A percentile compares a stretch with the other conserved stretches of the same genome.
Conservation (phyloP, 2,329 filamentous ascomycete genomes). For the Xylaria arbuscula region DNA sequence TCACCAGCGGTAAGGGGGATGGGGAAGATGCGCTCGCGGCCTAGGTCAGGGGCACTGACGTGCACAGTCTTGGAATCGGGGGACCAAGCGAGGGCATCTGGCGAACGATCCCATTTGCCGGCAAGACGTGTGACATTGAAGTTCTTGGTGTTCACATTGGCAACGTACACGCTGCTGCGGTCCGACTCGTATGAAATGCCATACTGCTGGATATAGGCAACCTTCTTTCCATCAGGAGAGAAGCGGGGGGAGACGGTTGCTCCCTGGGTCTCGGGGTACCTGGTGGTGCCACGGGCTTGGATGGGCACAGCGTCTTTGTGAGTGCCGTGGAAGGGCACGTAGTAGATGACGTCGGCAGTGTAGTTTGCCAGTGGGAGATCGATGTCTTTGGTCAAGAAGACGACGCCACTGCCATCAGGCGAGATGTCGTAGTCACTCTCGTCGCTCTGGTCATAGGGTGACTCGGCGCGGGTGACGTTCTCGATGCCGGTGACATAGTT, state of each 20-base stretch:
- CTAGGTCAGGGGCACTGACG: conserved; percentile 49
- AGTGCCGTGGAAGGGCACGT: conserved; percentile 50
- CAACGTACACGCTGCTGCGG: conserved; percentile 51
- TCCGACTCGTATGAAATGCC: conserved; percentile 67
- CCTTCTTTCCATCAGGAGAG: conserved; percentile 66
- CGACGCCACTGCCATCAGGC: conserved; percentile 57
- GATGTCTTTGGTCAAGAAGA: conserved; percentile 67
- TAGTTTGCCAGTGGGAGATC: conserved; percentile 67
- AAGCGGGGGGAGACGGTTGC: conserved; percentile 57
- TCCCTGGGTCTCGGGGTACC: conserved; percentile 50
- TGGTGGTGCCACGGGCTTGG: conserved; percentile 49
- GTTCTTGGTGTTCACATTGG: conserved; percentile 60
- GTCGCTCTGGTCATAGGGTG: conserved; percentile 64
- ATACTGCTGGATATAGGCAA: conserved; percentile 72
- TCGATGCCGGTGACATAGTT: conserved; percentile 53
- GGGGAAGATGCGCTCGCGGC: conserved; percentile 49
- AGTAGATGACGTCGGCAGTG: conserved; percentile 52
- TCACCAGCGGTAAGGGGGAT: conserved; percentile 47
- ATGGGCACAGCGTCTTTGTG: conserved; percentile 49
- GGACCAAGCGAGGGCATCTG: conserved; percentile 46
- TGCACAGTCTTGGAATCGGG: conserved; percentile 47
- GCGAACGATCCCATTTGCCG: conserved; percentile 49
- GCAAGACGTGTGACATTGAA: conserved; percentile 53
- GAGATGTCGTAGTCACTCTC: conserved; percentile 70
- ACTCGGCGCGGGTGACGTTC: conserved; percentile 52